Conservation (phyloP, 2,329 filamentous ascomycete genomes). For the Epichloe sibirici region DNA sequence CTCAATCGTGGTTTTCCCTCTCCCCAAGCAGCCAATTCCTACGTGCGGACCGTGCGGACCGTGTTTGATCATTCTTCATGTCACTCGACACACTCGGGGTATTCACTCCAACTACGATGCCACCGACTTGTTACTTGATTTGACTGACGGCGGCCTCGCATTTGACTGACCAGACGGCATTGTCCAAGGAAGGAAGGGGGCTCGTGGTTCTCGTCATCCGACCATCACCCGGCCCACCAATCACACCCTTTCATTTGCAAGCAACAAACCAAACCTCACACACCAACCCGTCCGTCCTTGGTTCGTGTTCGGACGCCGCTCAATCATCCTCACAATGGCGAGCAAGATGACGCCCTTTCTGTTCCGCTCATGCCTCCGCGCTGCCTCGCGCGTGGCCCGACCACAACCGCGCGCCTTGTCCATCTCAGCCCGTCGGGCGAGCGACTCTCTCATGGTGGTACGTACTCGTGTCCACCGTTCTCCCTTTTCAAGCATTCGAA, state of each 20-base stretch:
- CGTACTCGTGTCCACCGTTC: slow-evolving; percentile 18
- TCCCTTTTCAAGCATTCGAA: background rate
- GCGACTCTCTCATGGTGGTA: slow-evolving; percentile 62
- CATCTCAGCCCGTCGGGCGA: slow-evolving; percentile 52
- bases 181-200: too few relatives aligned
- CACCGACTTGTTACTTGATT: too few relatives aligned
- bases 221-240: slow-evolving; percentile 11
- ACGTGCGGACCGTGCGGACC: too few relatives aligned
- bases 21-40: too few relatives aligned
- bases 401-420: slow-evolving; percentile 63
- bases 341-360: slow-evolving; percentile 68
- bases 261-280: slow-evolving; percentile 2
- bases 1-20: too few relatives aligned
- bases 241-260: slow-evolving; percentile 14
- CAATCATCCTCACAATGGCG: slow-evolving; percentile 47
- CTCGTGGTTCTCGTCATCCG: slow-evolving; percentile 5
- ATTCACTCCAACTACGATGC: too few relatives aligned
- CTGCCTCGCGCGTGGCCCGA: slow-evolving; percentile 48
- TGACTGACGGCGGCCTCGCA: too few relatives aligned
- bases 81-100: too few relatives aligned
- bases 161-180: too few relatives aligned
- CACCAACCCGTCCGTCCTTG: slow-evolving; percentile 9
- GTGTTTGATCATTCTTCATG: too few relatives aligned
- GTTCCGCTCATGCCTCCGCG: slow-evolving; percentile 56
- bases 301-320: slow-evolving; percentile 7